Evolutionary conservation across 495 filamentous ascomycete genomes (phyloP).

Genomic region (Podospora pseudocomata): DNA sequence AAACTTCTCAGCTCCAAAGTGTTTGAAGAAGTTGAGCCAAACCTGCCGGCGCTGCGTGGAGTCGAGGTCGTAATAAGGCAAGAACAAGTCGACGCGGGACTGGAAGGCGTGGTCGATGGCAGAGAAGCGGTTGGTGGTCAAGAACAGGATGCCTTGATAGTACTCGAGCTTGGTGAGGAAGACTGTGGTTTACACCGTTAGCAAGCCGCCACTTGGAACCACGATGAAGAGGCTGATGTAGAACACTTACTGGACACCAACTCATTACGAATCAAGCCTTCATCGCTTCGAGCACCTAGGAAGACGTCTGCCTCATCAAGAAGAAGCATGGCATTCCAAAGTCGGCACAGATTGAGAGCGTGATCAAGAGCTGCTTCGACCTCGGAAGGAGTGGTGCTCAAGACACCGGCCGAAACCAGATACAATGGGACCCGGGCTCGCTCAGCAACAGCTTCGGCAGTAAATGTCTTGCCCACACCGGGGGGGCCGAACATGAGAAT

Average conservation of each 20-base stretch:
- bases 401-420: constrained; percentile 22
- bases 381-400: constrained; percentile 19
- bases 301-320: constrained; percentile 49
- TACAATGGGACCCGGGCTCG: constrained; percentile 26
- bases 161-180: constrained; percentile 55
- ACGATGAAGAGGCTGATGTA: not conserved
- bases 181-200: constrained; percentile 14
- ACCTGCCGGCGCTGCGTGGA: constrained; percentile 25
- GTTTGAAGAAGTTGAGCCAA: constrained; percentile 27
- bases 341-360: constrained; percentile 40
- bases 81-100: constrained; percentile 47
- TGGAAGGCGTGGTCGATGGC: constrained; percentile 50
- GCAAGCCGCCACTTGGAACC: not conserved
- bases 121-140: constrained; percentile 45
- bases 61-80: constrained; percentile 39
- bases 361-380: constrained; percentile 34
- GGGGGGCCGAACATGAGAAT: constrained; percentile 53
- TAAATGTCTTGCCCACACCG: constrained; percentile 57
- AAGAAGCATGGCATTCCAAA: constrained; percentile 49
- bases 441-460: constrained; percentile 50
- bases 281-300: constrained; percentile 43
- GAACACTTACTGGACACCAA: constrained; percentile 34
- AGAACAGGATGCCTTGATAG: constrained; percentile 50
- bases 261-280: constrained; percentile 37
- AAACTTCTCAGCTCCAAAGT: constrained; percentile 21